A percentile compares a stretch with the other conserved stretches of the same genome.
phyloP scores from a whole-genome alignment of 1,139 yeast genomes.

The Saccharomyces pastorianus region DNA sequence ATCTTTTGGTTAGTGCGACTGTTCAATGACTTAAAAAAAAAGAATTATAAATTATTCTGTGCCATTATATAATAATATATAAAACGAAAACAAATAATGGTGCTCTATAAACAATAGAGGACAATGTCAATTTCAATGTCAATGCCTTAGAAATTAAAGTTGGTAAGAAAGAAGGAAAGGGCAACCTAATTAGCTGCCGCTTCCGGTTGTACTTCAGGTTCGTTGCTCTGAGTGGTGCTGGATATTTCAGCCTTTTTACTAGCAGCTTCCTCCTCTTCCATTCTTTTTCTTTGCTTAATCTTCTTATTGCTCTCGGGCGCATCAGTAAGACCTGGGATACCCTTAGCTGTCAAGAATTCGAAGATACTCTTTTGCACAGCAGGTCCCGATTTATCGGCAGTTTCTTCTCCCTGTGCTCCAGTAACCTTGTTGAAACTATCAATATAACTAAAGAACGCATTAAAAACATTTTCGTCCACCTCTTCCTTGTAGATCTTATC shows the following conservation, averaged over 20 bases:
- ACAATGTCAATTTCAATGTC: not conserved
- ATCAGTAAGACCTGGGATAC: conserved; percentile 34
- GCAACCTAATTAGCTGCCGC: not conserved
- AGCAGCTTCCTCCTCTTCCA: conserved; percentile 1
- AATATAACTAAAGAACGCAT: conserved; percentile 81
- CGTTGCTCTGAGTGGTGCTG: not conserved
- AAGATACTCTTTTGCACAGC: conserved; percentile 42
- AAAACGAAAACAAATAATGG: not conserved
- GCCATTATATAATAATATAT: not conserved
- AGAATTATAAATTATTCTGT: not conserved
- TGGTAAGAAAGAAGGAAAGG: not conserved
- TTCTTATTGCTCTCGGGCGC: conserved; percentile 1
- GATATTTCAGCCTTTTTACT: not conserved
- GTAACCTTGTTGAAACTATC: conserved; percentile 52
- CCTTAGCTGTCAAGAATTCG: conserved; percentile 66
- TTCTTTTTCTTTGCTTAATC: conserved; percentile 1
- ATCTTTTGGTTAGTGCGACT: not conserved
- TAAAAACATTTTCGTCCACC: conserved; percentile 74
- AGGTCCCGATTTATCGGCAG: conserved; percentile 20
- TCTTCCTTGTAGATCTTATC: conserved; percentile 90
- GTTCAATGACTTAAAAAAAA: not conserved
- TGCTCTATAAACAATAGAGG: not conserved
- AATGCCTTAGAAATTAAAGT: not conserved
- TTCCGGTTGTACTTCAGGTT: not conserved
- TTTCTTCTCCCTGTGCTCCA: conserved; percentile 27